Base-by-base conservation (phyloP, 1,139 yeast species). In the Blastobotrys buckinghamii region DNA sequence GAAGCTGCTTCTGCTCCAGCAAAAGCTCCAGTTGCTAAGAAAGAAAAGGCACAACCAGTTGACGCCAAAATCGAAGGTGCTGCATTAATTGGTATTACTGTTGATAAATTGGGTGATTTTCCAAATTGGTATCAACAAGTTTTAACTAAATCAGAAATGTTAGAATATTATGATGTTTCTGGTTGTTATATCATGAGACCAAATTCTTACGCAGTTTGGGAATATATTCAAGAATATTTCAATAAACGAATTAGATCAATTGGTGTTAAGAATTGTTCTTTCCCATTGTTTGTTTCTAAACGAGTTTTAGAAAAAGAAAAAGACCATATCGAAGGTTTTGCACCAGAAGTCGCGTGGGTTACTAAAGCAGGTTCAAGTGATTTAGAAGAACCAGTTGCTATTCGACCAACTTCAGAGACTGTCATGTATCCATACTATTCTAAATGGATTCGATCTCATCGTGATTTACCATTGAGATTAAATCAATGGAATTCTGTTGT, bases 261-360 rank as follows among this genome's bases (percentile, higher is more conserved):
- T 65, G 98, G 97, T 54, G 98, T 94, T 52, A 82, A 84, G 63
- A 92, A 92, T 71, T 84, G 97, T 26, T 92, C 92, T 68, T 94
- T 94, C 84, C 99, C 99, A 58, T 87, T 94, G 96, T 94, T 94
- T 65, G 98, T 94, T 44, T 89, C 97, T 10, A 77, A 88, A 47
- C 79, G 81, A 60, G 98, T 92, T 32, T 76, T 94, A 63, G 97
- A 92, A 71, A 88, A 84, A 73, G 99, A 94, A 75, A 94, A 94
- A 73, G 99, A 94, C 68, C 99, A 94, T 67, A 83, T 94, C 62
- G 98, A 94, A 71, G 99, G 99, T 36, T 94, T 94, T 69, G 98
- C 99, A 45, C 98, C 99, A 29, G 99, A 94, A 72, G 99, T 94
- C 50, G 99, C 99, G 22, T 94, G 99, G 99, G 98, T 94, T 58